Percentiles rank a stretch among this genome's conserved stretches.
phyloP scores from a whole-genome alignment of 805 yeast genomes.

The Candida gorgasii region DNA sequence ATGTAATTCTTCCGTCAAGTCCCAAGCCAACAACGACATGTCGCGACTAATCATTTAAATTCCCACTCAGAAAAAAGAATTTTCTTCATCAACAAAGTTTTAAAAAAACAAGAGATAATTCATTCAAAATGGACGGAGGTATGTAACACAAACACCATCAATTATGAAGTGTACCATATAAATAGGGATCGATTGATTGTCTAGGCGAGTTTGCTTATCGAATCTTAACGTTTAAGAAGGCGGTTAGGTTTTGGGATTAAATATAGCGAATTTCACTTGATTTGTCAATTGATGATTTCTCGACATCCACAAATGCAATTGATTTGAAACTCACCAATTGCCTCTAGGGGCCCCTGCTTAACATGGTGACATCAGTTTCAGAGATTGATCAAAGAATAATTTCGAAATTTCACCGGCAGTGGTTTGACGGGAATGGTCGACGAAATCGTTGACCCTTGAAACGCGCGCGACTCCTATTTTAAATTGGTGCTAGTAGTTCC shows the following conservation, averaged over 20 bases:
- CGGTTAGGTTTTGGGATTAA: neutral
- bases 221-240: neutral
- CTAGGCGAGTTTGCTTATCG: neutral
- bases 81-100: slow-evolving; percentile 6
- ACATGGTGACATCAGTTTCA: no score
- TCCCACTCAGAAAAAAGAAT: slow-evolving; percentile 7
- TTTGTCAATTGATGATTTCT: slow-evolving; percentile 1
- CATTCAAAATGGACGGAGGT: slow-evolving; percentile 58
- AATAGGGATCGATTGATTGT: neutral
- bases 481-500: slow-evolving; percentile 1
- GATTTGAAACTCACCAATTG: neutral
- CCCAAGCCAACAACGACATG: slow-evolving; percentile 4
- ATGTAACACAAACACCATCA: slow-evolving; percentile 31
- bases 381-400: slow-evolving; percentile 1
- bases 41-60: slow-evolving; percentile 7
- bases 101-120: slow-evolving; percentile 4
- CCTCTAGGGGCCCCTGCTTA: no score
- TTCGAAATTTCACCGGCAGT: no score
- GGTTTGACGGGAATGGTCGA: slow-evolving; percentile 3
- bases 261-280: neutral
- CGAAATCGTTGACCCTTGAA: slow-evolving; percentile 11
- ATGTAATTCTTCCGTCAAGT: neutral
- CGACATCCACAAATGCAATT: neutral
- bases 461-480: slow-evolving; percentile 9
- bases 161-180: neutral